These are phyloP conservation scores for Anaeromyces robustus DNA, from an alignment of 192 early-diverging fungal genomes.

Conservation along the genomic window DNA sequence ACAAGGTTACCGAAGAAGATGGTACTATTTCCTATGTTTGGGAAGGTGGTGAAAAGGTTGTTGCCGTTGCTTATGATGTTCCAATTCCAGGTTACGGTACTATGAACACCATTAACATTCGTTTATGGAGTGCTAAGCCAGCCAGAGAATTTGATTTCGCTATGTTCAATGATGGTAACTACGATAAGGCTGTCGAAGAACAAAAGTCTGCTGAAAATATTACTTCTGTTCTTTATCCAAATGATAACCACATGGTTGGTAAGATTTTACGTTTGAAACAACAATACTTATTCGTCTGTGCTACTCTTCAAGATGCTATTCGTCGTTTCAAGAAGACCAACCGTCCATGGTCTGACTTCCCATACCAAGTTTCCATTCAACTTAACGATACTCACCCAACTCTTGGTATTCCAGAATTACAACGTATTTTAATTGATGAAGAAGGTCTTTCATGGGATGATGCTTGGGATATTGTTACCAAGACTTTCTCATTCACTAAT, in stretches of 20 bases:
- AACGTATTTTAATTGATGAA: conserved; percentile 82
- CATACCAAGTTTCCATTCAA: conserved; percentile 87
- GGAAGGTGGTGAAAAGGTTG: conserved; percentile 72
- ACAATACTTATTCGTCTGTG: conserved; percentile 93
- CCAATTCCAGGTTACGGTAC: conserved; percentile 92
- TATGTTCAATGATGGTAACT: conserved; percentile 78
- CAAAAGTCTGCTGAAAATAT: conserved; percentile 88
- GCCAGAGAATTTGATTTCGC: conserved; percentile 10
- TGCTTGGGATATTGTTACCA: conserved; percentile 75
- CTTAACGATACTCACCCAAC: conserved; percentile 96
- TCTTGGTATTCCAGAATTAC: conserved; percentile 80
- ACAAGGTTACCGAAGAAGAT: conserved; percentile 46
- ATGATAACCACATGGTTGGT: conserved; percentile 94
- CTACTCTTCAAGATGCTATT: conserved; percentile 62
- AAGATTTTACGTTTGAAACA: conserved; percentile 94
- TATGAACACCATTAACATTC: conserved; percentile 91
- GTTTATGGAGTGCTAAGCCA: conserved; percentile 92
- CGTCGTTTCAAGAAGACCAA: conserved; percentile 85
- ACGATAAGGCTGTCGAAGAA: conserved; percentile 77
- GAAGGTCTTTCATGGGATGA: conserved; percentile 85
- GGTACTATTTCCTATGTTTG: conserved; percentile 54
- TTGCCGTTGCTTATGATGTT: conserved; percentile 90
- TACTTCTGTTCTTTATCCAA: conserved; percentile 89
- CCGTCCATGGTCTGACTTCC: conserved; percentile 73
- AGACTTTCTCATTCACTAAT: conserved; percentile 94